A percentile compares a stretch with the other conserved stretches of the same genome.
Conservation (phyloP, 257 asterid genomes). For the Lantana camara region DNA sequence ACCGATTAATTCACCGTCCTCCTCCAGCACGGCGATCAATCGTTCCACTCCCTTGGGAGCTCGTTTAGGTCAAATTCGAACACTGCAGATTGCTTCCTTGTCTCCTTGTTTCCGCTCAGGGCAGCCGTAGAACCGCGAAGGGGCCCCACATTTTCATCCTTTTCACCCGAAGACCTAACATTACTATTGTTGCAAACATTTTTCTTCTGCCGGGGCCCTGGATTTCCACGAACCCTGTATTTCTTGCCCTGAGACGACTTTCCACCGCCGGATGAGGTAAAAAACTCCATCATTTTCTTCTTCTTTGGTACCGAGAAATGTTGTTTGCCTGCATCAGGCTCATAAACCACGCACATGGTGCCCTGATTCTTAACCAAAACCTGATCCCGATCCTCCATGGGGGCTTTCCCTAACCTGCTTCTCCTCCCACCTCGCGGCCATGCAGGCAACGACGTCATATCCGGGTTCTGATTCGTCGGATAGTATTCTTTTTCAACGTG, state of each 20-base stretch:
- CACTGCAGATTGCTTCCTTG: too few species aligned
- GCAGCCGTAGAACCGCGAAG: too few species aligned
- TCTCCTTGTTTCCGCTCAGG: too few species aligned
- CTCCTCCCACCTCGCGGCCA: slow-evolving; percentile 16
- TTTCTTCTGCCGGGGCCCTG: not conserved
- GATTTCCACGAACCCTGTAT: not conserved
- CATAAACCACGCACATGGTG: not conserved
- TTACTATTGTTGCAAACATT: not conserved
- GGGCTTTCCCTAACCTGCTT: slow-evolving; percentile 5
- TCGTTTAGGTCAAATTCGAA: too few species aligned
- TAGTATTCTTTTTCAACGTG: not conserved
- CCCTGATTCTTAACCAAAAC: too few species aligned
- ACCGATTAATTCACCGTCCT: too few species aligned
- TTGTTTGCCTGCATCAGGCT: not conserved
- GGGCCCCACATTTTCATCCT: too few species aligned
- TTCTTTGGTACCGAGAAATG: not conserved
- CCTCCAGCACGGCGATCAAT: too few species aligned
- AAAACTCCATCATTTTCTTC: not conserved
- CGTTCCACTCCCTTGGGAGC: too few species aligned
- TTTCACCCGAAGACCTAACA: too few species aligned
- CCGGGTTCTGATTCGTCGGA: not conserved
- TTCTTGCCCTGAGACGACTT: not conserved
- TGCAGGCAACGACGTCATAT: not conserved
- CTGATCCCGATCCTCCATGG: not conserved
- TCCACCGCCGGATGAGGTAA: not conserved